Percentiles rank a stretch among this genome's conserved stretches.
phyloP scores from a whole-genome alignment of 805 yeast genomes.

The Saccharomycopsis malanga region DNA sequence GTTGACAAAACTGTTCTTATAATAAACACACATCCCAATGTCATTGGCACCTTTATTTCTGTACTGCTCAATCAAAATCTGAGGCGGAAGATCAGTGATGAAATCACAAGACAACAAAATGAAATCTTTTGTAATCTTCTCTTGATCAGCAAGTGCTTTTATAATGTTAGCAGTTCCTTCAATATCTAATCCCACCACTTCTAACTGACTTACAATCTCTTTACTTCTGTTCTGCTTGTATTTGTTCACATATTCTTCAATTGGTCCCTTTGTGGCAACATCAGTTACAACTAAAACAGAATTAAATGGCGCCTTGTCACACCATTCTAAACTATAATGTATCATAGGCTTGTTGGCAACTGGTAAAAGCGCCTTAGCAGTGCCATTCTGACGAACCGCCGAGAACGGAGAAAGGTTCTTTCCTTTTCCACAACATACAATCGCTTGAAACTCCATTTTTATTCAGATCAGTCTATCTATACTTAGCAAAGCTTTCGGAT shows the following conservation, averaged over 20 bases:
- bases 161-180: slow-evolving; percentile 60
- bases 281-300: slow-evolving; percentile 59
- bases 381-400: slow-evolving; percentile 50
- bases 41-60: slow-evolving; percentile 63
- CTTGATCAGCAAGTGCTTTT: slow-evolving; percentile 37
- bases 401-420: slow-evolving; percentile 65
- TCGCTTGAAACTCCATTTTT: slow-evolving; percentile 85
- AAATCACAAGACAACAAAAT: slow-evolving; percentile 93
- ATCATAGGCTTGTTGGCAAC: slow-evolving; percentile 87
- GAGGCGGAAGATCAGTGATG: slow-evolving; percentile 87
- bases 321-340: slow-evolving; percentile 86
- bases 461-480: background rate
- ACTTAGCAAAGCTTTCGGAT: too few species aligned
- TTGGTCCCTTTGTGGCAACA: slow-evolving; percentile 38
- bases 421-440: slow-evolving; percentile 86
- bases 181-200: slow-evolving; percentile 38
- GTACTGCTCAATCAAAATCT: slow-evolving; percentile 75
- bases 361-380: slow-evolving; percentile 81
- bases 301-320: slow-evolving; percentile 75
- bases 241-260: slow-evolving; percentile 40
- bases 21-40: slow-evolving; percentile 67
- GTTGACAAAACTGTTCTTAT: slow-evolving; percentile 64
- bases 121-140: slow-evolving; percentile 41
- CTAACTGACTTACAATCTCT: slow-evolving; percentile 30
- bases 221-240: slow-evolving; percentile 38